These are phyloP conservation scores for Solanum ossicruentum DNA, from an alignment of 257 asterid genomes.

Conservation along the genomic window DNA sequence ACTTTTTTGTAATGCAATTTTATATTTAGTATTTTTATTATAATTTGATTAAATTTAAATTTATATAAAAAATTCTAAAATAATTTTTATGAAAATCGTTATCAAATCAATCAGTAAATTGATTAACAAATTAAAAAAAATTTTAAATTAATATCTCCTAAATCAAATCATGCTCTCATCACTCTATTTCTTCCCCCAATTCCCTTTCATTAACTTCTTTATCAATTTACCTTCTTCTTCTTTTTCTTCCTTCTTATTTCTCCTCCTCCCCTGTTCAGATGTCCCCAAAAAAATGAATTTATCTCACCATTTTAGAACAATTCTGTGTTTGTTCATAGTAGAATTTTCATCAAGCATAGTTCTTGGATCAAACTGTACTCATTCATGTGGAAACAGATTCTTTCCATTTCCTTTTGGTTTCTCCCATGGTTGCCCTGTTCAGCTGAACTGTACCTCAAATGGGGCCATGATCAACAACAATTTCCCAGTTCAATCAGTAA, in stretches of 20 bases:
- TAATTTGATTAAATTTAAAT: no score
- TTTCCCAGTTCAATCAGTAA: conserved; percentile 32
- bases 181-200: neutral
- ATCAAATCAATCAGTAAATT: no score
- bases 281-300: neutral
- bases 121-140: accelerated
- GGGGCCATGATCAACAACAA: conserved; percentile 25
- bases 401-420: conserved; percentile 68
- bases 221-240: neutral
- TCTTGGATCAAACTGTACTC: conserved; percentile 23
- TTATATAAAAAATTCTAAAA: no score
- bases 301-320: neutral
- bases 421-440: conserved; percentile 55
- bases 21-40: neutral
- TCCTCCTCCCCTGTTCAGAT: neutral
- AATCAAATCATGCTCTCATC: neutral
- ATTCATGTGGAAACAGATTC: conserved; percentile 29
- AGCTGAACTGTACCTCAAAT: conserved; percentile 41
- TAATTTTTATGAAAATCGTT: no score
- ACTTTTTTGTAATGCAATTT: neutral
- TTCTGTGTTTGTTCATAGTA: neutral
- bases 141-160: no score
- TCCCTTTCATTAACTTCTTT: neutral
- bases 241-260: neutral
- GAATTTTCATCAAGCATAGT: neutral